Evolutionary conservation across 1,284 basidiomycete genomes (phyloP).

Genomic region (Wolfiporia cocos): DNA sequence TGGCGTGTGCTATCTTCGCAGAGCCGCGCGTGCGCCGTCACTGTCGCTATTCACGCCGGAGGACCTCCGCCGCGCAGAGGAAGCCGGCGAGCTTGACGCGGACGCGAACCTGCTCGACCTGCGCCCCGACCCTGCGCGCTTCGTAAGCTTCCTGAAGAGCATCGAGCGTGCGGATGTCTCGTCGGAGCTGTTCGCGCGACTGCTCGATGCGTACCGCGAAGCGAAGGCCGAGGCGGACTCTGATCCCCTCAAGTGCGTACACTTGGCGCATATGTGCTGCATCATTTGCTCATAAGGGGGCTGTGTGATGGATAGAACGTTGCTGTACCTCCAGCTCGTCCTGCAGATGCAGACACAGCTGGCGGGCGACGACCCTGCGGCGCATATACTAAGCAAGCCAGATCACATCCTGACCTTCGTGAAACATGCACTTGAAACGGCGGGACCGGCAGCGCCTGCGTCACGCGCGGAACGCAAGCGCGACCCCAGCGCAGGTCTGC

Average conservation of each 20-base stretch:
- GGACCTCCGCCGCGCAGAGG: conserved; percentile 34
- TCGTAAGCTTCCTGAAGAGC: conserved; percentile 58
- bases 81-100: conserved; percentile 38
- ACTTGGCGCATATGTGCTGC: background rate
- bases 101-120: conserved; percentile 59
- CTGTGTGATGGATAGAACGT: conserved; percentile 25
- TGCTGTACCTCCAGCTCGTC: conserved; percentile 73
- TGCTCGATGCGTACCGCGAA: conserved; percentile 66
- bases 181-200: conserved; percentile 65
- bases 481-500: conserved; percentile 16
- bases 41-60: conserved; percentile 47
- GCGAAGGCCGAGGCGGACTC: conserved; percentile 35
- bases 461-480: conserved; percentile 9
- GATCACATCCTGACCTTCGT: conserved; percentile 75
- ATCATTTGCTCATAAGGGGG: conserved; percentile 1
- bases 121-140: conserved; percentile 65
- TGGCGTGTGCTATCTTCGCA: conserved; percentile 12
- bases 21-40: conserved; percentile 21
- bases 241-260: conserved; percentile 49
- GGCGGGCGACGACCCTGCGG: conserved; percentile 44
- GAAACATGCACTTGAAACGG: conserved; percentile 53
- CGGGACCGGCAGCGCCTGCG: conserved; percentile 15
- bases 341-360: conserved; percentile 73
- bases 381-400: conserved; percentile 65
- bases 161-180: conserved; percentile 65